Percentiles rank a stretch among this genome's conserved stretches.
These are phyloP conservation scores for Rhodotorula toruloides DNA, from an alignment of 768 basidiomycete genomes.

Conservation along the genomic window DNA sequence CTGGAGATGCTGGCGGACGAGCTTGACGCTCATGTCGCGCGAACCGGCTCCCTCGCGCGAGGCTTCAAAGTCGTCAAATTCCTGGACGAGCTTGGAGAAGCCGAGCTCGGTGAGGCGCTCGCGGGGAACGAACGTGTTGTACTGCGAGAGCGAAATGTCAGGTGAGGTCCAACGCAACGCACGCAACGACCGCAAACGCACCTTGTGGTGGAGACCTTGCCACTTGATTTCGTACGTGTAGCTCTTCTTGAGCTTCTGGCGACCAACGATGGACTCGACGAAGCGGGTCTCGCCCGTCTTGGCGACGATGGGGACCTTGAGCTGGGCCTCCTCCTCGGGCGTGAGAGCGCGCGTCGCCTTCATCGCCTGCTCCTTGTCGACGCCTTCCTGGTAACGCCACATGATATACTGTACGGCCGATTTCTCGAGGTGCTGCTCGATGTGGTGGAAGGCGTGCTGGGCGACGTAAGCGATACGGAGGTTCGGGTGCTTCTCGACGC, in stretches of 20 bases:
- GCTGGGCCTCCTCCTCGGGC: slow-evolving; percentile 69
- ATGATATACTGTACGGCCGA: slow-evolving; percentile 95
- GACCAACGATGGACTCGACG: slow-evolving; percentile 57
- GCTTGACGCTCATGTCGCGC: slow-evolving; percentile 71
- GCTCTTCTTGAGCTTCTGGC: slow-evolving; percentile 85
- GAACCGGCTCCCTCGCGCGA: slow-evolving; percentile 91
- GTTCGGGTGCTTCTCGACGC: slow-evolving; percentile 88
- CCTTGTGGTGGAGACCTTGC: slow-evolving; percentile 47
- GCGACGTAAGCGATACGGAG: slow-evolving; percentile 94
- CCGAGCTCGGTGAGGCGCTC: slow-evolving; percentile 80
- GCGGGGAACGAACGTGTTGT: slow-evolving; percentile 86
- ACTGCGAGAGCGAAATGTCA: slow-evolving; percentile 58
- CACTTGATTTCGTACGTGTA: slow-evolving; percentile 75
- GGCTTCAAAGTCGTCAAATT: slow-evolving; percentile 93
- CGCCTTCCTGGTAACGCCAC: slow-evolving; percentile 98
- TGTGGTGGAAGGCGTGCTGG: slow-evolving; percentile 93
- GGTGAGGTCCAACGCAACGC: neutral
- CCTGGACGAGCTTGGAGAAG: slow-evolving; percentile 80
- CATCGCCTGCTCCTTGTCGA: slow-evolving; percentile 89
- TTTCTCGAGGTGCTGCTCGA: slow-evolving; percentile 90
- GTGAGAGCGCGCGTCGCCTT: slow-evolving; percentile 86
- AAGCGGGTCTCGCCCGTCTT: slow-evolving; percentile 85
- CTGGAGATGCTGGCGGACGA: slow-evolving; percentile 86
- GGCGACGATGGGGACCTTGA: slow-evolving; percentile 83
- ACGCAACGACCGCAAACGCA: slow-evolving; percentile 2